Percentiles rank a stretch among this genome's conserved stretches.
Conservation (phyloP, 768 basidiomycete genomes). For the Rubroboletus pulcherrimus region DNA sequence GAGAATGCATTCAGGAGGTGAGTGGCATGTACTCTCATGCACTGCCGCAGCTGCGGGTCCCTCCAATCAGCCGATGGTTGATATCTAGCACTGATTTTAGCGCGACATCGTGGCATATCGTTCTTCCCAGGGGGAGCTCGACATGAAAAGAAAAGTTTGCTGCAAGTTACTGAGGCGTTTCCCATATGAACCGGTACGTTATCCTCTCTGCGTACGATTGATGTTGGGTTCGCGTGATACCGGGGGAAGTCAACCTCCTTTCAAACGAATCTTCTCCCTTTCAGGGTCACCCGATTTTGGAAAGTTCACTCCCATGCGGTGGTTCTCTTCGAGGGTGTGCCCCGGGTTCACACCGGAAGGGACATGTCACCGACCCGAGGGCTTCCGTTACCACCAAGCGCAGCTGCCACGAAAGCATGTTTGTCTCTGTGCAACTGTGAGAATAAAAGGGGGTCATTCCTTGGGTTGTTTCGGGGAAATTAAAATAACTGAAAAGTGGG, state of each 20-base stretch:
- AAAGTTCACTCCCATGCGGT: neutral
- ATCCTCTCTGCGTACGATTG: neutral
- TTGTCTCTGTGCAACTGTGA: neutral
- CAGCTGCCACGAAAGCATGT: neutral
- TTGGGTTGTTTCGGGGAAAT: neutral
- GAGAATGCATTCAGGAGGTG: neutral
- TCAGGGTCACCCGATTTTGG: neutral
- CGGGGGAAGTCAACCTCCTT: neutral
- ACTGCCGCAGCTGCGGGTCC: neutral
- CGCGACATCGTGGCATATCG: neutral
- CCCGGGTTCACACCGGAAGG: neutral
- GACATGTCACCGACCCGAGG: neutral
- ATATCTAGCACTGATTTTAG: neutral
- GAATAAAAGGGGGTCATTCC: neutral
- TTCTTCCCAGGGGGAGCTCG: neutral
- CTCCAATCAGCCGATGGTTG: neutral
- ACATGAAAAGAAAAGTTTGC: neutral
- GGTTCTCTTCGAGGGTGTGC: neutral
- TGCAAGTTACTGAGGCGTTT: neutral
- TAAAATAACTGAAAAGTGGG: neutral
- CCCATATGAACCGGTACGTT: neutral
- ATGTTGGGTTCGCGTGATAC: neutral
- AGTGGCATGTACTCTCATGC: neutral
- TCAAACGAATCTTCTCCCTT: neutral
- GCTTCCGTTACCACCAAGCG: neutral